A percentile compares a stretch with the other conserved stretches of the same genome.
Conservation (phyloP, 495 filamentous ascomycete genomes). For the Monascus purpureus region DNA sequence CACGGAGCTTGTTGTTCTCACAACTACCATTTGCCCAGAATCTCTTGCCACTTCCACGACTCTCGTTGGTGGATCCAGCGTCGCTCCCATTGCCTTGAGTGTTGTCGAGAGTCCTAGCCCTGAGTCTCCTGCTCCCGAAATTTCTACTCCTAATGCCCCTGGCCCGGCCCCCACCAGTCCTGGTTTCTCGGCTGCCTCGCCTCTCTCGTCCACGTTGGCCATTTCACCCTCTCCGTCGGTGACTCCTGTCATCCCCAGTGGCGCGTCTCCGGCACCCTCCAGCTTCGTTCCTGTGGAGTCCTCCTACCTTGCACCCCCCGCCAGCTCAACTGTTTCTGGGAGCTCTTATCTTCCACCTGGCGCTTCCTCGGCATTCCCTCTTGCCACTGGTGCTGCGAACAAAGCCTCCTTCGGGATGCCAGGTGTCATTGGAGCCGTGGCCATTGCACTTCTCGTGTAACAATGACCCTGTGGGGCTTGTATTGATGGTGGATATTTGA, state of each 20-base stretch:
- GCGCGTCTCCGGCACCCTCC: constrained; percentile 5
- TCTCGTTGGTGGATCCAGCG: too few species aligned
- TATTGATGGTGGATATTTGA: too few species aligned
- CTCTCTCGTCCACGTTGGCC: background rate
- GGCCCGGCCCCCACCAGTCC: background rate
- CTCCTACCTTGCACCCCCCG: background rate
- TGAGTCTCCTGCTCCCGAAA: constrained; percentile 3
- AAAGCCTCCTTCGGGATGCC: constrained; percentile 11
- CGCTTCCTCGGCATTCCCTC: constrained; percentile 6
- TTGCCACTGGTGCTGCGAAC: constrained; percentile 18
- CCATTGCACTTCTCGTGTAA: constrained; percentile 10
- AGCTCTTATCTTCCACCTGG: background rate
- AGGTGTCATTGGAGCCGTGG: constrained; percentile 7
- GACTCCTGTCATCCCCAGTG: constrained; percentile 1
- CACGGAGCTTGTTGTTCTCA: too few species aligned
- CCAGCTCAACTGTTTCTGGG: background rate
- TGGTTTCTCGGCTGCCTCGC: background rate
- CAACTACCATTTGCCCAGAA: too few species aligned
- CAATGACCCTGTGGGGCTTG: too few species aligned
- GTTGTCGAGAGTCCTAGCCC: background rate
- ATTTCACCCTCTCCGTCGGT: background rate
- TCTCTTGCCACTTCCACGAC: too few species aligned
- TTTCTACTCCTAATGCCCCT: constrained; percentile 5
- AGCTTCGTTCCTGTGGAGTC: background rate
- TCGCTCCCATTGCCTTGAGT: background rate